Evolutionary conservation across 371 early-diverging fungal genomes (phyloP), one percentile per base, ranked within the genome.

Genomic region (Lichtheimia corymbifera): DNA sequence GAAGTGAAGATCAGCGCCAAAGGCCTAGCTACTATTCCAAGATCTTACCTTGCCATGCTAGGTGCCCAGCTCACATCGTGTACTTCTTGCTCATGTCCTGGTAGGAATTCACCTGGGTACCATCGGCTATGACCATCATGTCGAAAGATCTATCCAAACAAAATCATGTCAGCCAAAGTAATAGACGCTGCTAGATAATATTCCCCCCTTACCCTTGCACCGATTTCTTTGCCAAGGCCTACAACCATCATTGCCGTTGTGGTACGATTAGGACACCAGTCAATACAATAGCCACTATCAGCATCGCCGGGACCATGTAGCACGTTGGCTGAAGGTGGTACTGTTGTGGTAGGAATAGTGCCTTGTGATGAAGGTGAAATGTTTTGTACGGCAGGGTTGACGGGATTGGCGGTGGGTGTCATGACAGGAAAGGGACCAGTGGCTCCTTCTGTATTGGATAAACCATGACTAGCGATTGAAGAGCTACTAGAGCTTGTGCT

Each of bases 61-160:
- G 94, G 94, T 41, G 94, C 94, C 96, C 94, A 96, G 50, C 89
- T 86, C 20, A 96, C 86, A 71, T 91, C 92, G 61, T 88, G 85
- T 0, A 95, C 87, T 25, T 85, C 79, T 61, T 87, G 90, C 25
- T 71, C 72, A 69, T 93, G 93, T 0, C 90, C 91, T 1, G 69
- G 67, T 12, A 95, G 66, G 17, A 73, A 65, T 58, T 92, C 91
- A 25, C 71, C 76, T 4, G 87, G 77, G 40, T 78, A 76, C 93
- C 93, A 93, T 61, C 82, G 80, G 59, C 84, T 83, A 51, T 74
- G 78, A 2, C 79, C 77, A 61, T 89, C 86, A 44, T 79, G 83
- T 63, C 80, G 71, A 50, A 87, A 85, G 13, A 89, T 86, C 83
- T 84, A 66, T 22, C 22, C 28, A 56, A 2, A 27, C n/a, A 6